Conservation (phyloP, 305 asterid genomes). For the Petunia hybrid region DNA sequence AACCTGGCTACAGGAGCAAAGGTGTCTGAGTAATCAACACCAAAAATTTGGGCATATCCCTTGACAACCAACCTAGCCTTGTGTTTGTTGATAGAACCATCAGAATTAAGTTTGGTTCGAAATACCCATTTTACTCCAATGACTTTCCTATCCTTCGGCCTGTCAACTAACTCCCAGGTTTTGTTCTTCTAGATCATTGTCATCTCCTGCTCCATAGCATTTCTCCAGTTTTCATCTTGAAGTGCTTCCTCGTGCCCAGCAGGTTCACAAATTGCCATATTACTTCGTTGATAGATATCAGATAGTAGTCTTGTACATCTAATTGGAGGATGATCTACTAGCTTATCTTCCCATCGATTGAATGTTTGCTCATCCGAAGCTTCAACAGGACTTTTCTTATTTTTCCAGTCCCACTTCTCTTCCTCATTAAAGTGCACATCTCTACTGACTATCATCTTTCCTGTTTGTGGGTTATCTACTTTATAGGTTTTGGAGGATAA, state of each 20-base stretch:
- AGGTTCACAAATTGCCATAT: neutral
- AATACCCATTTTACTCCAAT: constrained; percentile 25
- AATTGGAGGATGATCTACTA: neutral
- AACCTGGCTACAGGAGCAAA: constrained; percentile 18
- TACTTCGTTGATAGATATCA: neutral
- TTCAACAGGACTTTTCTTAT: neutral
- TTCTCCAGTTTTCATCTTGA: neutral
- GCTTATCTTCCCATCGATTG: neutral
- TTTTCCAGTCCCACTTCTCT: constrained; percentile 4
- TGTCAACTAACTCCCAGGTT: constrained; percentile 30
- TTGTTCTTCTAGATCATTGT: constrained; percentile 2
- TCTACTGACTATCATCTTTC: neutral
- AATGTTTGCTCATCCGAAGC: neutral
- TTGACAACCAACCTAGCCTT: neutral
- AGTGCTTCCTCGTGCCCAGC: too few relatives aligned
- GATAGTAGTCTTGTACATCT: constrained; percentile 1
- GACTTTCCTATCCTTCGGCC: neutral
- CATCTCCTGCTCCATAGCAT: neutral
- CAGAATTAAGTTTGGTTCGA: constrained; percentile 7
- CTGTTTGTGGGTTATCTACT: neutral
- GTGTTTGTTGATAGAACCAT: constrained; percentile 20
- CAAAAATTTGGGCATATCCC: neutral
- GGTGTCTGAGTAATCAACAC: neutral
- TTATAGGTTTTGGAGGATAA: neutral
- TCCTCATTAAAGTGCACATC: neutral